Conservation (phyloP, 2,329 filamentous ascomycete genomes). For the Teratosphaeria epicoccoides region DNA sequence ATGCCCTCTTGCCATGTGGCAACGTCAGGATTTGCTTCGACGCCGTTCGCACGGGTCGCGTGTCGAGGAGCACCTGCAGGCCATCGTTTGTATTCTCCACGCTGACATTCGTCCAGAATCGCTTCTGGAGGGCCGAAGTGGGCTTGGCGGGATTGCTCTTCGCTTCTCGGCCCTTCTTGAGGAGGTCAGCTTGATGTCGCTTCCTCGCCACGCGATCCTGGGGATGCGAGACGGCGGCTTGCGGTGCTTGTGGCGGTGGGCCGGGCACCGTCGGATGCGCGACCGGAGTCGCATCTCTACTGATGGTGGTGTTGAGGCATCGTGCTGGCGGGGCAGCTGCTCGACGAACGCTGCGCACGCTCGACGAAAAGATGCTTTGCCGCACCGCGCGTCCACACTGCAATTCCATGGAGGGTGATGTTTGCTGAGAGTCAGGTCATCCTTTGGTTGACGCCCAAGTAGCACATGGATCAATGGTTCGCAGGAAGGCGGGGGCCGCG, state of each 20-base stretch:
- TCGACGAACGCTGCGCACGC: constrained; percentile 14
- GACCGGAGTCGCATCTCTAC: constrained; percentile 43
- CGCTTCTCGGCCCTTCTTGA: constrained; percentile 37
- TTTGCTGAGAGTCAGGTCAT: neutral
- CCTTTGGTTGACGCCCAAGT: neutral
- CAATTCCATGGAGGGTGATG: constrained; percentile 9
- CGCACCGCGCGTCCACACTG: constrained; percentile 9
- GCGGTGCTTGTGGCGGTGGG: constrained; percentile 49
- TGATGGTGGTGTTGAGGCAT: constrained; percentile 33
- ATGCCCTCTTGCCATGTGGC: constrained; percentile 63
- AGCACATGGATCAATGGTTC: neutral
- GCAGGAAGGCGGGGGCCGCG: neutral
- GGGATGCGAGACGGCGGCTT: constrained; percentile 38
- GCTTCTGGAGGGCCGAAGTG: constrained; percentile 47
- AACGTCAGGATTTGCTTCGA: constrained; percentile 62
- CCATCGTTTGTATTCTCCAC: constrained; percentile 55
- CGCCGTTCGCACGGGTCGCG: constrained; percentile 65
- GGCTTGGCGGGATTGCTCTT: constrained; percentile 35
- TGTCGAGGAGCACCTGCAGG: constrained; percentile 63
- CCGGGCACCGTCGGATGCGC: constrained; percentile 48
- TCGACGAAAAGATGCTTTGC: constrained; percentile 23
- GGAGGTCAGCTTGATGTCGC: constrained; percentile 39
- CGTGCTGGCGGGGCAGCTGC: constrained; percentile 12
- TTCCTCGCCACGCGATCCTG: constrained; percentile 39
- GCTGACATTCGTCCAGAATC: constrained; percentile 81